Base-by-base conservation (phyloP, 2,329 filamentous ascomycete species). In the Verticillium alfalfae region DNA sequence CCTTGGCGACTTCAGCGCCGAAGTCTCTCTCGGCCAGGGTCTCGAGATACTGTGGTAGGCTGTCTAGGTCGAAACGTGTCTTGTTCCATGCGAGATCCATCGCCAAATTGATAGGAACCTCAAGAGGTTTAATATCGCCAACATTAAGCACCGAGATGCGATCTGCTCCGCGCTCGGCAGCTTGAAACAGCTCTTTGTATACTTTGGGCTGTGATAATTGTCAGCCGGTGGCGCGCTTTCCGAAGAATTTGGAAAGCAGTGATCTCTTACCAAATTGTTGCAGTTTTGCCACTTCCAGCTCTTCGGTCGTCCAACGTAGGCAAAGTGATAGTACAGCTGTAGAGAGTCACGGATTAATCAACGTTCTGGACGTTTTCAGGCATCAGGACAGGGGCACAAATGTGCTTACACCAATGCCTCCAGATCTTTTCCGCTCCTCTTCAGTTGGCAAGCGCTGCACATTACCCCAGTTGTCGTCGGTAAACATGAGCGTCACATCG, bases 111-210 rank as follows among this genome's bases (percentile, higher is more conserved):
- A 86, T 80, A 2, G 84, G 82, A 2, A 86, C 73, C 70, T 87
- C 84, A 73, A 71, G 75, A 1, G 84, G 83, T 68, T 88, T 89
- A 65, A 88, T 76, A 66, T 89, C 86, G 13, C 85, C 86, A 5
- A 88, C 82, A 65, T 89, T 89, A 65, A 88, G 81, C 55, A 88
- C 79, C 86, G 86, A 88, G 62, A 89, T 85, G 36, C 80, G 77
- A 56, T 81, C 78, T 2, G 86, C 86, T 2, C 83, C 77, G 31
- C 83, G 77, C 31, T 82, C 74, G 62, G 87, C 83, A 1, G 84
- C 79, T 34, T 83, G 74, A 56, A 77, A 76, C 69, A 87, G 79
- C 67, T 74, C 64, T 78, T 70, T 84, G 57, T 64, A 67, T 5
- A 67, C 64, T 38, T 71, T 71, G 38, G 68, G 60, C 67, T 67